Percentiles rank a stretch among this genome's conserved stretches.
Conservation (phyloP, 2,329 filamentous ascomycete species). For the Paramyrothecium sp. region DNA sequence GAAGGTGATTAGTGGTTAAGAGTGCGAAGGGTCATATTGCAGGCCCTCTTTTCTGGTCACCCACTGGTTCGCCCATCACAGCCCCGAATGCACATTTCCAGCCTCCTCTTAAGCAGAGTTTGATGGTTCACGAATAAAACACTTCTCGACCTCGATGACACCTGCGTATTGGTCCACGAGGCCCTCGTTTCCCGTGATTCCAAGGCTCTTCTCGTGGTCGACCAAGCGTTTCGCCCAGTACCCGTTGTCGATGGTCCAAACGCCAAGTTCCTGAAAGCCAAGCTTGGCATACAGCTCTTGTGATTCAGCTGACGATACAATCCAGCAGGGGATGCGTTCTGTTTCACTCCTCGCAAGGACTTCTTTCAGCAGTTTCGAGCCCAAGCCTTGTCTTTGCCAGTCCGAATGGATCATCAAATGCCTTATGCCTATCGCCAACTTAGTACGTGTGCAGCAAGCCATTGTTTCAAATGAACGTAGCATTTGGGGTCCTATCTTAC, state of each 20-base stretch:
- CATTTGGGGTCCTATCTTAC: conserved; percentile 5
- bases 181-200: conserved; percentile 6
- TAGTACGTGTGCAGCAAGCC: not conserved
- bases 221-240: conserved; percentile 11
- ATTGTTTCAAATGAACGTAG: not conserved
- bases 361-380: conserved; percentile 9
- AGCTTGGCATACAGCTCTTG: conserved; percentile 12
- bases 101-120: not conserved
- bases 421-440: conserved; percentile 11
- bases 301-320: conserved; percentile 17
- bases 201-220: conserved; percentile 4
- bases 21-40: too few relatives aligned
- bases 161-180: conserved; percentile 12
- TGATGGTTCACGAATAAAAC: conserved; percentile 10
- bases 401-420: conserved; percentile 19
- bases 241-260: conserved; percentile 15
- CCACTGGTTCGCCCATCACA: not conserved
- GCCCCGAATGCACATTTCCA: not conserved
- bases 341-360: conserved; percentile 9
- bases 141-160: conserved; percentile 13
- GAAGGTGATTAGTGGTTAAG: too few relatives aligned
- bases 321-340: conserved; percentile 7
- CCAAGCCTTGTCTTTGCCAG: conserved; percentile 16
- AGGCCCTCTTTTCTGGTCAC: not conserved
- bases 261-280: conserved; percentile 14